phyloP scores from a whole-genome alignment of 208 protist genomes.

The Balamuthia mandrillaris region DNA sequence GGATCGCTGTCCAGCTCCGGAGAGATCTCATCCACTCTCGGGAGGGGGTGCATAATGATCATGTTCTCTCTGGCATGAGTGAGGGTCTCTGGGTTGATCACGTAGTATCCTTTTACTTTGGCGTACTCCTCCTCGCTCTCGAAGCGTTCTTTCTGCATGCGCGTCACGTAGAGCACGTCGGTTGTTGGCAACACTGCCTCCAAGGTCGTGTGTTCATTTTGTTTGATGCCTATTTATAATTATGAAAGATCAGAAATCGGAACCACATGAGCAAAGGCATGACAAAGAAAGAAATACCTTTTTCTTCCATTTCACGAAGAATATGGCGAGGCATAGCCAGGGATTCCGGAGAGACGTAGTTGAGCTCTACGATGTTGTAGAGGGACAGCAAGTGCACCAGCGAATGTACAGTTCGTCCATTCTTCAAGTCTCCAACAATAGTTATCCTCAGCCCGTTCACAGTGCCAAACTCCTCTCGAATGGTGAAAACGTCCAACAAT shows the following conservation, averaged over 20 bases:
- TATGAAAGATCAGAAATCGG: background rate
- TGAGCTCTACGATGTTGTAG: conserved; percentile 82
- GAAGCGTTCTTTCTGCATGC: conserved; percentile 96
- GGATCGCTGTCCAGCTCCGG: conserved; percentile 84
- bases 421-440: conserved; percentile 94
- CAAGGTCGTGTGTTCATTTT: background rate
- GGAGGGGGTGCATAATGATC: conserved; percentile 95
- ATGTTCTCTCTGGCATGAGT: conserved; percentile 75
- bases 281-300: conserved; percentile 31
- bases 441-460: conserved; percentile 88
- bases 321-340: conserved; percentile 78
- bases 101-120: conserved; percentile 67
- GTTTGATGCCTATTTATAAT: background rate
- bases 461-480: conserved; percentile 87
- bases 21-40: conserved; percentile 92
- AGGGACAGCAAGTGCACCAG: conserved; percentile 84
- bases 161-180: conserved; percentile 94
- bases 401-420: conserved; percentile 95
- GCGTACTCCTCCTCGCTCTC: conserved; percentile 76
- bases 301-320: conserved; percentile 64
- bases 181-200: conserved; percentile 70
- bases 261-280: background rate
- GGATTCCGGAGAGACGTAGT: conserved; percentile 82
- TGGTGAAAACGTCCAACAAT: conserved; percentile 95
- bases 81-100: conserved; percentile 74